Evolutionary conservation across 306 rosid genomes (phyloP).

Genomic region (Morella rubra): DNA sequence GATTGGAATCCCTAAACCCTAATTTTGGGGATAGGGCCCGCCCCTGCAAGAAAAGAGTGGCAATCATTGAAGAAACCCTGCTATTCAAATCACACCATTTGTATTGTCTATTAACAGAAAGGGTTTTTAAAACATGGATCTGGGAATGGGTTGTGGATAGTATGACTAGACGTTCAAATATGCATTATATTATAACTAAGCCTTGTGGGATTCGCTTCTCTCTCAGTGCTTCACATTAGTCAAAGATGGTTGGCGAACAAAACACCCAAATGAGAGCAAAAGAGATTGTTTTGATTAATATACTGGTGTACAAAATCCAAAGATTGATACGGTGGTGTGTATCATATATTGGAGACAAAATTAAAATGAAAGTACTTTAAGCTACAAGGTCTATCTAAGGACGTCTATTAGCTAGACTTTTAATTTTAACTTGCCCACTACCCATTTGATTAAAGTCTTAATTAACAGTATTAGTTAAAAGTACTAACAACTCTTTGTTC

Average conservation of each 20-base stretch:
- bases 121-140: background rate
- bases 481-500: background rate
- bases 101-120: conserved; percentile 20
- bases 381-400: conserved; percentile 27
- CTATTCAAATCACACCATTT: conserved; percentile 33
- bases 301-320: conserved; percentile 37
- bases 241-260: conserved; percentile 53
- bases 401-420: background rate
- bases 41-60: conserved; percentile 41
- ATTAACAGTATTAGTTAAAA: background rate
- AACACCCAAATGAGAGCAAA: conserved; percentile 35
- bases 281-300: conserved; percentile 35
- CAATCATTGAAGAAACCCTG: conserved; percentile 61
- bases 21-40: conserved; percentile 52
- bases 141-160: conserved; percentile 27
- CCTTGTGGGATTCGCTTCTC: conserved; percentile 17
- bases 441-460: background rate
- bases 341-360: conserved; percentile 50
- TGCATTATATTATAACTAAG: conserved; percentile 4
- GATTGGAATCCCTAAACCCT: conserved; percentile 41
- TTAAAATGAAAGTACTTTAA: conserved; percentile 35
- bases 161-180: conserved; percentile 24
- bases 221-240: conserved; percentile 32
- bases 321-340: conserved; percentile 41
- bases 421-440: background rate